Evolutionary conservation across 805 yeast species (phyloP).

Genomic region (Groenewaldozyma salmanticensis): DNA sequence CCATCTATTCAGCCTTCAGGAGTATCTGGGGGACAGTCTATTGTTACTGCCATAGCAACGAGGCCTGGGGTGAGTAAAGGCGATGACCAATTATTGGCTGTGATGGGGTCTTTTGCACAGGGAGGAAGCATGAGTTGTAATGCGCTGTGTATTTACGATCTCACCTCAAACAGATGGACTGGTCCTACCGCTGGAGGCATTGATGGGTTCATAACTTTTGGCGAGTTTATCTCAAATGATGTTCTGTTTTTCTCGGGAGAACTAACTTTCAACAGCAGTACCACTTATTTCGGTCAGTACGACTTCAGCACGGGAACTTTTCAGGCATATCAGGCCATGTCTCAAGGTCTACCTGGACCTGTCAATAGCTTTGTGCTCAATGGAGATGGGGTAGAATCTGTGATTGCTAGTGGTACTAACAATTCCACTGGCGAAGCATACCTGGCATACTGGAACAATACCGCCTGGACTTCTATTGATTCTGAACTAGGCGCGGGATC

Average conservation of each 20-base stretch:
- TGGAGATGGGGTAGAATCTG: constrained; percentile 33
- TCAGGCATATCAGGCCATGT: constrained; percentile 14
- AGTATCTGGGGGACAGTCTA: constrained; percentile 31
- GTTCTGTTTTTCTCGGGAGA: constrained; percentile 44
- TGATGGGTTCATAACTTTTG: constrained; percentile 45
- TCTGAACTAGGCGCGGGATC: constrained; percentile 26
- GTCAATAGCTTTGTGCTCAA: constrained; percentile 25
- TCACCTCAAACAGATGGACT: constrained; percentile 45
- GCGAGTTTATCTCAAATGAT: constrained; percentile 38
- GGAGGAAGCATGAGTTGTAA: constrained; percentile 51
- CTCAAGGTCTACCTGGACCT: constrained; percentile 19
- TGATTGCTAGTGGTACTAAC: constrained; percentile 33
- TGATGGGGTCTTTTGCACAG: constrained; percentile 62
- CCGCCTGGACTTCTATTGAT: constrained; percentile 39
- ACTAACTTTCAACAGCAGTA: constrained; percentile 32
- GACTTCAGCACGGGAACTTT: constrained; percentile 36
- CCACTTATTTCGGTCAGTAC: constrained; percentile 41
- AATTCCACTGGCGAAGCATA: constrained; percentile 24
- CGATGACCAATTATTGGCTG: constrained; percentile 33
- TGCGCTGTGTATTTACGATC: constrained; percentile 57
- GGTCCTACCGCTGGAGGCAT: constrained; percentile 29
- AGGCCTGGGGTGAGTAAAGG: constrained; percentile 31
- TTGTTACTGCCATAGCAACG: constrained; percentile 33
- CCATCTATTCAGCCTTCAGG: constrained; percentile 42
- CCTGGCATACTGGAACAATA: constrained; percentile 37